A percentile compares a stretch with the other conserved stretches of the same genome.
Evolutionary conservation across 345 rosid genomes (phyloP).

Genomic region (Ceriops tagal): DNA sequence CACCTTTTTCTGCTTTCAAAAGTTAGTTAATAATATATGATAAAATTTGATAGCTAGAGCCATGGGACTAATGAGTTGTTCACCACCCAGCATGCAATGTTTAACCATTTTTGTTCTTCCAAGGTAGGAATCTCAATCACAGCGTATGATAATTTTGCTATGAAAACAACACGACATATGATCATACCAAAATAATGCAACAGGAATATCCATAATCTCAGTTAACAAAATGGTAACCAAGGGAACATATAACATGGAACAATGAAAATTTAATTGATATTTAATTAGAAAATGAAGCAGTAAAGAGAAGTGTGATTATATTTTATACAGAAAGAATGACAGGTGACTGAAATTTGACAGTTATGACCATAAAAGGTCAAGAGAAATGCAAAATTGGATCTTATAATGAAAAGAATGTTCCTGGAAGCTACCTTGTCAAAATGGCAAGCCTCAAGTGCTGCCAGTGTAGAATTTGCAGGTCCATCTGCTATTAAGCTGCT

Average conservation of each 20-base stretch:
- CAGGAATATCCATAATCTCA: too few species aligned
- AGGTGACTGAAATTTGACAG: neutral
- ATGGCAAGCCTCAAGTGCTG: conserved; percentile 73
- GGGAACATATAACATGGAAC: too few species aligned
- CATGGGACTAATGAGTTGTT: neutral
- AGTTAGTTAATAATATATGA: too few species aligned
- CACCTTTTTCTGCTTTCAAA: too few species aligned
- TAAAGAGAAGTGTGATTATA: too few species aligned
- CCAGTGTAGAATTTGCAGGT: conserved; percentile 54
- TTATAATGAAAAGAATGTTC: neutral
- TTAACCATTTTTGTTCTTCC: neutral
- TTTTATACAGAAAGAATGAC: neutral
- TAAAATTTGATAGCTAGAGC: neutral
- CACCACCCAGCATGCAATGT: neutral
- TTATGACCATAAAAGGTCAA: neutral
- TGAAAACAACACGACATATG: neutral
- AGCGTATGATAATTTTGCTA: neutral
- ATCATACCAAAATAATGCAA: neutral
- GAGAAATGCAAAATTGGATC: conserved; percentile 1
- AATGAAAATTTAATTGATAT: too few species aligned
- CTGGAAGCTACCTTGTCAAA: conserved; percentile 77
- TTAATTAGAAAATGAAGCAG: too few species aligned
- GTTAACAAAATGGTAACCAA: too few species aligned
- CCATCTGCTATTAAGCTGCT: conserved; percentile 59
- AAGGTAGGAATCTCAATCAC: neutral